Evolutionary conservation across 2,329 filamentous ascomycete genomes (phyloP), one percentile per base, ranked within the genome.

Genomic region (Scytalidium lignicola): DNA sequence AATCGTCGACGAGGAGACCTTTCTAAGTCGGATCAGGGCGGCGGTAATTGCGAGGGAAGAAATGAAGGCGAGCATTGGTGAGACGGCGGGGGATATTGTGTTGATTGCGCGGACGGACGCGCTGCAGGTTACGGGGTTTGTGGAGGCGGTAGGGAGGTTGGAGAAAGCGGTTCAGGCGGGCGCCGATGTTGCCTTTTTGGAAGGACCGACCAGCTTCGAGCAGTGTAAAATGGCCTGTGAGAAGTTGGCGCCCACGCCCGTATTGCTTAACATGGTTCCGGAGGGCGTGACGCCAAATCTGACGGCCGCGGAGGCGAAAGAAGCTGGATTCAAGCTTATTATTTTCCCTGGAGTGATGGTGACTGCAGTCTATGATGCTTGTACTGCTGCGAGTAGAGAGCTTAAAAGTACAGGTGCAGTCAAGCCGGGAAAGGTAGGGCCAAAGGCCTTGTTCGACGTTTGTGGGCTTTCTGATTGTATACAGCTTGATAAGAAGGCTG

Each of bases 41-140:
- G 80, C 80, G 0, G 68, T 66, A 17, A 67, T 70, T 8, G 77
- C 80, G 1, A 69, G 78, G 4, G 62, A 71, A 19, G 65, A 68
- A n/a, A 61, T 74, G 37, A 69, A 70, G 12, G 73, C 72, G 7
- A n/a, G n/a, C n/a, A n/a, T n/a, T n/a, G n/a, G n/a, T n/a, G n/a
- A n/a, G n/a, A n/a, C n/a, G n/a, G n/a, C n/a, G n/a, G n/a, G n/a
- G n/a, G 80, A 84, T 26, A 26, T 26, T 26, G 23, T 26, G 6
- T 6, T 26, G 48, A 84, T 86, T 51, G 82, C 81, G 1, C 71
- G 82, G 17, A 85, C 82, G 0, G 82, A 85, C 55, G 78, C 82
- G 1, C 64, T 82, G 2, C 79, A 82, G 53, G 66, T 70, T 0
- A 68, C 72, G 5, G 81, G 80, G 0, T 85, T 77, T 52, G 78